Base-by-base conservation (phyloP, 495 filamentous ascomycete species). In the Xylaria longipes region DNA sequence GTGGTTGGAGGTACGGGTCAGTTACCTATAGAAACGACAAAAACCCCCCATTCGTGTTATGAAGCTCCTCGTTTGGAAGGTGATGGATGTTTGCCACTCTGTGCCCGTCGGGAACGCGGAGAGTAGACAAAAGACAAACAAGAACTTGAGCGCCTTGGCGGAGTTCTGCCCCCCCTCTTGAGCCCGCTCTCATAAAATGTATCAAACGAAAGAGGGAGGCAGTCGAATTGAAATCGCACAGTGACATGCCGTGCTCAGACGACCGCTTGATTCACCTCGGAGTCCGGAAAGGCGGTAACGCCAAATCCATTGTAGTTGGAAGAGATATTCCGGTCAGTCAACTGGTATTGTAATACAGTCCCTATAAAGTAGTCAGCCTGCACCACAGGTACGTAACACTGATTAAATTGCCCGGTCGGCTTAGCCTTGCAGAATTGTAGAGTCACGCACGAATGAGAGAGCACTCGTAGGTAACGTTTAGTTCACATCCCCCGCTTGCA, bases 221-320 rank as follows among this genome's bases (percentile, higher is more conserved):
- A 22, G 8, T 25, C 25, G 8, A 43, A 27, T 41, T 62, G n/a
- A 15, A 33, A 54, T 43, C 3, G 22, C 46, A 41, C 46, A 22
- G 46, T 15, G 25, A 27, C 33, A 45, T 54, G 67, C 11, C 31
- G 39, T 52, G 25, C 50, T n/a, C 35, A 41, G 45, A 52, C 37
- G 22, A 41, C 7, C 20, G 46, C 27, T 46, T 35, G 27, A 52
- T 50, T 62, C 27, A 67, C 56, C 63, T 75, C 75, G 75, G 77
- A 74, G 71, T 74, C 73, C 75, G 77, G 75, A 71, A 77, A 70
- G 65, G 70, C 69, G 64, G 70, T 73, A 70, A 62, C 54, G 31
- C 52, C 31, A 27, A 27, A 48, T 35, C 25, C 22, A 54, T 70
- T 41, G 48, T 64, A 29, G 4, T 20, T 39, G 8, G 41, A 22